Evolutionary conservation across 2,329 filamentous ascomycete genomes (phyloP).

Genomic region (Aspergillus sp.): DNA sequence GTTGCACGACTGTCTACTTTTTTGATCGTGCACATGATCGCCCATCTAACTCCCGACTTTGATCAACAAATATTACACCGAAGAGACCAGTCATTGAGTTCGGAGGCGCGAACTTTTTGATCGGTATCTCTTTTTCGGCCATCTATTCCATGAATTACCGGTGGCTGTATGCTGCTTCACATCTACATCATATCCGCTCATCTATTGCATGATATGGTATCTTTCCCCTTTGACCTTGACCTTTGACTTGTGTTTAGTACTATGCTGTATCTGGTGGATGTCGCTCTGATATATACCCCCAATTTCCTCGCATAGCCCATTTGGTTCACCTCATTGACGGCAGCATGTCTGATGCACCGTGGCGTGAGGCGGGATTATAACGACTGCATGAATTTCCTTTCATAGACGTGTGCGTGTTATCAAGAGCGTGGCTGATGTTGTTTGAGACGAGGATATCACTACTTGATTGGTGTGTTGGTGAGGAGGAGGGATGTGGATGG

Average conservation of each 20-base stretch:
- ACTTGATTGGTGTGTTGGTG: background rate
- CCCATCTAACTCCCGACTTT: background rate
- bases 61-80: background rate
- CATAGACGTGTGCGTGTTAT: slow-evolving; percentile 20
- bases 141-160: background rate
- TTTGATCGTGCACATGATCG: background rate
- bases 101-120: background rate
- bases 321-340: slow-evolving; percentile 21
- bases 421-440: slow-evolving; percentile 12
- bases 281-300: slow-evolving; percentile 28
- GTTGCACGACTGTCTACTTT: background rate
- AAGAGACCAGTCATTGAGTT: background rate
- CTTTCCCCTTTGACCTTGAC: slow-evolving; percentile 6
- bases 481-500: background rate
- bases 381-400: slow-evolving; percentile 28
- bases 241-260: slow-evolving; percentile 7
- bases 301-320: slow-evolving; percentile 24
- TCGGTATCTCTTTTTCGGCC: background rate
- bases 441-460: background rate
- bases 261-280: slow-evolving; percentile 19
- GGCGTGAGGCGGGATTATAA: slow-evolving; percentile 22
- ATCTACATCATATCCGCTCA: slow-evolving; percentile 3
- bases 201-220: background rate
- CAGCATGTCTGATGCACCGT: slow-evolving; percentile 14
- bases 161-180: slow-evolving; percentile 2